A percentile compares a stretch with the other conserved stretches of the same genome.
These are phyloP conservation scores for Yamadazyma diddensiae DNA, from an alignment of 1,139 yeast genomes.

Conservation along the genomic window DNA sequence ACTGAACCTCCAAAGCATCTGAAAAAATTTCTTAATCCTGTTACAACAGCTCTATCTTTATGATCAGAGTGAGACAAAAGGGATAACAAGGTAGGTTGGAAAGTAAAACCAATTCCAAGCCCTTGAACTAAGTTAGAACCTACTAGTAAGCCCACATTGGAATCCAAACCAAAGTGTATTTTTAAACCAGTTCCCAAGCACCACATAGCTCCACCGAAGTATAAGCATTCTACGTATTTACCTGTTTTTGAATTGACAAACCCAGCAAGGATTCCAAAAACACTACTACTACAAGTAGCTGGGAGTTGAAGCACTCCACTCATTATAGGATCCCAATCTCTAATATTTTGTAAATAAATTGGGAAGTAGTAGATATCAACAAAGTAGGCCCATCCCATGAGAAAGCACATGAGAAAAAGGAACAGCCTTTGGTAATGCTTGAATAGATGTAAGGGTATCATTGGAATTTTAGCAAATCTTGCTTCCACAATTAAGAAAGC, in stretches of 20 bases:
- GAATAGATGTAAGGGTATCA: conserved; percentile 51
- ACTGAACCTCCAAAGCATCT: conserved; percentile 54
- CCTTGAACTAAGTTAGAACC: conserved; percentile 42
- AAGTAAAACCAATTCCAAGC: conserved; percentile 47
- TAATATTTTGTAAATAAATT: conserved; percentile 45
- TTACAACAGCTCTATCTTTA: conserved; percentile 52
- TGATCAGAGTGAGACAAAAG: conserved; percentile 46
- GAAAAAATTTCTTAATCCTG: conserved; percentile 49
- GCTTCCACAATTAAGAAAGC: conserved; percentile 39
- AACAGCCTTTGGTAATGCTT: conserved; percentile 30
- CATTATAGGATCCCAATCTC: conserved; percentile 12
- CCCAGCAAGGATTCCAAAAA: conserved; percentile 25
- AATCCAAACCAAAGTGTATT: conserved; percentile 26
- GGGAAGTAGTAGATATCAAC: conserved; percentile 46
- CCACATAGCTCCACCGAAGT: conserved; percentile 43
- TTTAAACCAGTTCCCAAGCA: conserved; percentile 36
- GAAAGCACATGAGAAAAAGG: conserved; percentile 38
- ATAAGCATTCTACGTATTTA: conserved; percentile 38
- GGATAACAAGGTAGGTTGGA: conserved; percentile 55
- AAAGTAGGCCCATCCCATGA: conserved; percentile 47
- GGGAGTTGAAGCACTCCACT: conserved; percentile 15
- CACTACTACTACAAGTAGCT: conserved; percentile 16
- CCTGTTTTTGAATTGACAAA: conserved; percentile 38
- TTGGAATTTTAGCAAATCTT: conserved; percentile 34
- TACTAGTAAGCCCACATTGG: conserved; percentile 29